Evolutionary conservation across 2,329 filamentous ascomycete species (phyloP).

Genomic region (Clonostachys sp.): DNA sequence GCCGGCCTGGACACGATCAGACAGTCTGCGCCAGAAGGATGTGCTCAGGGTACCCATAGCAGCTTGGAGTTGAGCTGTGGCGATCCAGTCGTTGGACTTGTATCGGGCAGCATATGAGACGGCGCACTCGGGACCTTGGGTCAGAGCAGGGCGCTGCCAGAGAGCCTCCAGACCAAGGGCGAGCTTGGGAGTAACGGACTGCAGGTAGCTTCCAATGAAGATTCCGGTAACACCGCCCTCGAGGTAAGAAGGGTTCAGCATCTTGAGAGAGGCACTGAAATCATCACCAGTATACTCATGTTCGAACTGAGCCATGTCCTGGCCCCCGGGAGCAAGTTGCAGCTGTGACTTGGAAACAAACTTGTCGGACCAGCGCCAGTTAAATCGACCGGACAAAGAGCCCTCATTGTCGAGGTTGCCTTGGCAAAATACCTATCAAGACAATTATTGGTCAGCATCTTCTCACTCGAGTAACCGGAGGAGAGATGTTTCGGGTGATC

Average conservation of each 20-base stretch:
- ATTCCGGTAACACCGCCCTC: slow-evolving; percentile 93
- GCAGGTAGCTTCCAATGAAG: slow-evolving; percentile 91
- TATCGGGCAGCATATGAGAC: slow-evolving; percentile 90
- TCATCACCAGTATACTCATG: slow-evolving; percentile 92
- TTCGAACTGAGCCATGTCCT: slow-evolving; percentile 89
- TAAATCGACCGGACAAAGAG: slow-evolving; percentile 81
- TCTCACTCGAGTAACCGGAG: no score
- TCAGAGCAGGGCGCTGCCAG: slow-evolving; percentile 83
- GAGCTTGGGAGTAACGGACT: slow-evolving; percentile 83
- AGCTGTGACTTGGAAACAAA: slow-evolving; percentile 84
- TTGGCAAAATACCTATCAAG: slow-evolving; percentile 80
- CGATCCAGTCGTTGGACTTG: slow-evolving; percentile 89
- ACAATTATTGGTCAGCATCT: not conserved
- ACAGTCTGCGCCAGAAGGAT: slow-evolving; percentile 89
- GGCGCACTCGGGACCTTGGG: slow-evolving; percentile 83
- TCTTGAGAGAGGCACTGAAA: slow-evolving; percentile 90
- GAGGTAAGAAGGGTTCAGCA: slow-evolving; percentile 89
- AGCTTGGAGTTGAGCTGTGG: slow-evolving; percentile 76
- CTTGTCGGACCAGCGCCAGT: slow-evolving; percentile 80
- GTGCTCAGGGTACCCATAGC: slow-evolving; percentile 84
- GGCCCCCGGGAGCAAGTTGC: slow-evolving; percentile 74
- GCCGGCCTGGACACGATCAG: slow-evolving; percentile 93
- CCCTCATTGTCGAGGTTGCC: slow-evolving; percentile 93
- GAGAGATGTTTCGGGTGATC: no score
- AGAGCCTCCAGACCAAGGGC: slow-evolving; percentile 87